These are phyloP conservation scores for Phytophthora palmivora DNA, from an alignment of 352 stramenopile species.

Conservation along the genomic window DNA sequence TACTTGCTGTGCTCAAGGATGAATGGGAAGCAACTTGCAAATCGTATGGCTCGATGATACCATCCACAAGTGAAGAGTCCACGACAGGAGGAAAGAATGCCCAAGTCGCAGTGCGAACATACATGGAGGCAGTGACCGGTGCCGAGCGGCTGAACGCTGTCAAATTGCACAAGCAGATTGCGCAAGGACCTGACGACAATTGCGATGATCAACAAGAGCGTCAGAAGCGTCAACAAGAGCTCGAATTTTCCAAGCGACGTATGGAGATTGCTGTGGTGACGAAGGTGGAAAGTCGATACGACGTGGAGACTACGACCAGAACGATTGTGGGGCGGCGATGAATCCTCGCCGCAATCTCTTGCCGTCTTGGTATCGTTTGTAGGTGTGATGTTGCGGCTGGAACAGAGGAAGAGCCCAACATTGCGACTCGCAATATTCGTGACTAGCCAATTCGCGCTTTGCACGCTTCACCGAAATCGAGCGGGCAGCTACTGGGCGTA, in stretches of 20 bases:
- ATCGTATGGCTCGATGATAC: slow-evolving; percentile 10
- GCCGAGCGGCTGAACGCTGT: slow-evolving; percentile 72
- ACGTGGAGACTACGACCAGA: slow-evolving; percentile 34
- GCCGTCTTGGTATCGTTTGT: neutral
- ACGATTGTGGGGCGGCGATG: slow-evolving; percentile 21
- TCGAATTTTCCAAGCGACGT: slow-evolving; percentile 73
- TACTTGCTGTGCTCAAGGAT: slow-evolving; percentile 54
- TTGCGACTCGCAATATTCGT: neutral
- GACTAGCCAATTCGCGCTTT: slow-evolving; percentile 10
- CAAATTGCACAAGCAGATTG: slow-evolving; percentile 40
- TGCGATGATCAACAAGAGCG: slow-evolving; percentile 23
- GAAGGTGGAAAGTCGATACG: slow-evolving; percentile 33
- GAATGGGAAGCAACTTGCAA: slow-evolving; percentile 27
- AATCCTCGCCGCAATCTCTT: slow-evolving; percentile 20
- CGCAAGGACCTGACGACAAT: slow-evolving; percentile 4
- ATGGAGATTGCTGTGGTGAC: slow-evolving; percentile 43
- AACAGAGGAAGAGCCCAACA: slow-evolving; percentile 8
- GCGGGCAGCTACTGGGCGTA: slow-evolving; percentile 14
- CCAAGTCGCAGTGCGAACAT: slow-evolving; percentile 36
- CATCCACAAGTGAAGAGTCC: neutral
- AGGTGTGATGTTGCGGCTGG: slow-evolving; percentile 18
- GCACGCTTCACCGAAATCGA: slow-evolving; percentile 28
- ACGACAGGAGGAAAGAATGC: slow-evolving; percentile 2
- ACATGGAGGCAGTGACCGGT: slow-evolving; percentile 51
- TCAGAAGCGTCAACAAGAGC: slow-evolving; percentile 51